Evolutionary conservation across 176 grass and related monocot species (phyloP), one percentile per base, ranked within the genome.

Genomic region (Leersia perrieri): DNA sequence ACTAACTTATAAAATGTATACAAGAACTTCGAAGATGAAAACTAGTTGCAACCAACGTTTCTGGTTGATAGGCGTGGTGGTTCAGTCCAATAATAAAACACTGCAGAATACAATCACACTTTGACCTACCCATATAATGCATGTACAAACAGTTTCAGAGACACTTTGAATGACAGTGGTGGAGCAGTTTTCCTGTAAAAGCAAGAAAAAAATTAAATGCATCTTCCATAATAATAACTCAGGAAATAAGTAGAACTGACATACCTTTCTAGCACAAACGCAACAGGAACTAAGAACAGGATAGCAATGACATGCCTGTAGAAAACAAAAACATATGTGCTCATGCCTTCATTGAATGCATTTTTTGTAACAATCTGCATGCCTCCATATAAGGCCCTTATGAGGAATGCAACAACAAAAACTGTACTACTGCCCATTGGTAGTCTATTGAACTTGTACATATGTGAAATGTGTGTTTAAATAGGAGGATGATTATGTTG

Each of bases 251-350:
- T 51, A 41, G 29, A 29, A 42, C 39, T 44, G 10, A 7, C 13
- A 34, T 72, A 91, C 85, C 89, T 82, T 88, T 85, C 85, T 33
- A 91, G 60, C 14, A 85, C 36, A 73, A 81, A 85, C 2, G 85
- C 85, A 61, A 91, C 3, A 3, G 89, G 89, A n/a, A 77, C 63
- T 22, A 91, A 63, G 33, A 85, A 62, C 10, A 91, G 45, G 55
- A 80, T 82, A 30, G 30, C 89, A 49, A 33, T 41, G 0, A 27
- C 16, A 76, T 87, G 80, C 45, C 89, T 81, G 66, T 91, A 91
- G 89, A 91, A 91, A 73, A 87, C 89, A 39, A 87, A 84, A 6
- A 91, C 81, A 27, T 27, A 77, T 1, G 72, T 82, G 77, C 66
- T 91, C 76, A 78, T 73, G 66, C 85, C 89, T 40, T 60, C 35